A percentile compares a stretch with the other conserved stretches of the same genome.
phyloP scores from a whole-genome alignment of 352 stramenopile species.

The Globisporangium irregulare region DNA sequence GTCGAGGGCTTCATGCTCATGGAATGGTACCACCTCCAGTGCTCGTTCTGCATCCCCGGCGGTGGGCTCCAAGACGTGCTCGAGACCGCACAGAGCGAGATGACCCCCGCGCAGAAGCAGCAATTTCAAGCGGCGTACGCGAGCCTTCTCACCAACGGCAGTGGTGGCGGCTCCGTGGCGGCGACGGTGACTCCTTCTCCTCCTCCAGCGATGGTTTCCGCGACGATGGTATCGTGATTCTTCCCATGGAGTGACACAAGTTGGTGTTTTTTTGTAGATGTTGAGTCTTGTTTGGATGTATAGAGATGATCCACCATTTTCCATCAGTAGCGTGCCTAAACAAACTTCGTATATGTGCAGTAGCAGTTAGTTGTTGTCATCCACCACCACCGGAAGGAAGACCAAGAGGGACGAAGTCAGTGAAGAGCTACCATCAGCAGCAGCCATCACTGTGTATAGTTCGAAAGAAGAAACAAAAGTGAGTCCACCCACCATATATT shows the following conservation, averaged over 20 bases:
- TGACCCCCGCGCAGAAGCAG: conserved; percentile 49
- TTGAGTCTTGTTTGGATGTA: conserved; percentile 4
- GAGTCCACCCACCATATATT: background rate
- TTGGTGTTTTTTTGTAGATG: conserved; percentile 4
- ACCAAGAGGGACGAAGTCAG: conserved; percentile 1
- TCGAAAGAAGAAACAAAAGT: background rate
- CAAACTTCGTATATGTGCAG: background rate
- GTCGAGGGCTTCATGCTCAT: conserved; percentile 87
- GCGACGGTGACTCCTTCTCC: background rate
- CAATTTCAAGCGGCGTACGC: conserved; percentile 49
- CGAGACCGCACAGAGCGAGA: conserved; percentile 60
- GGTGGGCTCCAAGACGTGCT: conserved; percentile 49
- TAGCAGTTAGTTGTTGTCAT: background rate
- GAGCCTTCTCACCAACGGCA: conserved; percentile 6
- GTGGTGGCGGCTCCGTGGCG: background rate
- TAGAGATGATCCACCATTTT: conserved; percentile 4
- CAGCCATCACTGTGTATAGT: background rate
- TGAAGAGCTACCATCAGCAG: background rate
- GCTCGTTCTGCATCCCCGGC: conserved; percentile 48
- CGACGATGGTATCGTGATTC: conserved; percentile 18
- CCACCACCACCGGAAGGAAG: background rate
- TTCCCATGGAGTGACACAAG: background rate
- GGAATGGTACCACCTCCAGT: conserved; percentile 81
- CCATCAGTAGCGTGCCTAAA: background rate
- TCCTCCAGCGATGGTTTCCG: conserved; percentile 11